These are phyloP conservation scores for Acanthamoeba culbertsoni DNA, from an alignment of 208 protist species.

Conservation along the genomic window DNA sequence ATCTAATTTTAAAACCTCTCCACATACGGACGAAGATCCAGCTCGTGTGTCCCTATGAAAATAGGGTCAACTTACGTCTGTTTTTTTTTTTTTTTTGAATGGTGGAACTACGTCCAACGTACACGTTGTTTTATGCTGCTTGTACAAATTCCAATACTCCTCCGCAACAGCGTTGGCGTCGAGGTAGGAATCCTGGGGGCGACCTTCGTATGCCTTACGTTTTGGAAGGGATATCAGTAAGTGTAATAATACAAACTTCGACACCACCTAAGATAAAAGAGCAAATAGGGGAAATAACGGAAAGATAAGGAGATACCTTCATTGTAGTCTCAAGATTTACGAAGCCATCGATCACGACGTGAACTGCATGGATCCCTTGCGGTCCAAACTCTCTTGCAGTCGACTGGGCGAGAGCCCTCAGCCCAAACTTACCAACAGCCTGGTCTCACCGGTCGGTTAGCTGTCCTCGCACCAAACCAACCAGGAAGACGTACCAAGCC, in stretches of 20 bases:
- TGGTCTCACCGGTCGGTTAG: not conserved
- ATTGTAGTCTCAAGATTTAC: slow-evolving; percentile 66
- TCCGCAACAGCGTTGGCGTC: slow-evolving; percentile 63
- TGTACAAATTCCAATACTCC: slow-evolving; percentile 74
- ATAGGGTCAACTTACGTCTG: not conserved
- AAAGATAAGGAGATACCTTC: not conserved
- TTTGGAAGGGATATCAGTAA: too few relatives aligned
- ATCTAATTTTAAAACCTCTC: slow-evolving; percentile 68
- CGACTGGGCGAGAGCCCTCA: slow-evolving; percentile 72
- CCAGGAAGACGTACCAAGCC: slow-evolving; percentile 19
- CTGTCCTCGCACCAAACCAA: not conserved
- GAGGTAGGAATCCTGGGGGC: not conserved
- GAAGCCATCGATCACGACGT: slow-evolving; percentile 74
- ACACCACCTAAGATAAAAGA: not conserved
- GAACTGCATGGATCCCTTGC: slow-evolving; percentile 76
- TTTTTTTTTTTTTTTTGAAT: not conserved
- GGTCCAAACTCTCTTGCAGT: slow-evolving; percentile 72
- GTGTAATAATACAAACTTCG: not conserved
- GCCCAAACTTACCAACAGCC: slow-evolving; percentile 67
- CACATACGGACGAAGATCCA: slow-evolving; percentile 70
- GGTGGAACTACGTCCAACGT: not conserved
- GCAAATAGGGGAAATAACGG: not conserved
- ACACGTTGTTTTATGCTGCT: slow-evolving; percentile 66
- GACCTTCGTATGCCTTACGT: not conserved
- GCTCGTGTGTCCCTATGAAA: slow-evolving; percentile 58